Evolutionary conservation across 1,139 yeast species (phyloP).

Genomic region (Geotrichum citri-aurantii): DNA sequence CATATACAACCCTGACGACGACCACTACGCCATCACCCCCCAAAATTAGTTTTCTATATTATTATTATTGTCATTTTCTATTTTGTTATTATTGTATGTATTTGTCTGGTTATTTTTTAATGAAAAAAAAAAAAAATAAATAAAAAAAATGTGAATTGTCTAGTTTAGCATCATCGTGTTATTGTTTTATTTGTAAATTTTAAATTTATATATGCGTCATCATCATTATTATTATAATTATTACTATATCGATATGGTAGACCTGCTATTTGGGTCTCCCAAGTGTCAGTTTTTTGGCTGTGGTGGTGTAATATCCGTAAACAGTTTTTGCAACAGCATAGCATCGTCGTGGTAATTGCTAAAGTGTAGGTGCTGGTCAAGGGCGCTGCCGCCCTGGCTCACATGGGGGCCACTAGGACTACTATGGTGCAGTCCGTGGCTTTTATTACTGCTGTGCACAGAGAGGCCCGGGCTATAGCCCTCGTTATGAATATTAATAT

Average conservation of each 20-base stretch:
- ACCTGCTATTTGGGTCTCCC: neutral
- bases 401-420: neutral
- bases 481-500: neutral
- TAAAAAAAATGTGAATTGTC: neutral
- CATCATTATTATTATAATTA: neutral
- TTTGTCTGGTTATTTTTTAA: neutral
- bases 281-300: neutral
- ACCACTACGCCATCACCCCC: slow-evolving; percentile 12
- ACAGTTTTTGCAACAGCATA: neutral
- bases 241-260: neutral
- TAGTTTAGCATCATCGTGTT: too few relatives aligned
- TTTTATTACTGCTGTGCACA: neutral
- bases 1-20: slow-evolving; percentile 11
- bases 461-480: neutral
- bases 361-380: neutral
- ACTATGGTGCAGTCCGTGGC: neutral
- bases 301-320: neutral
- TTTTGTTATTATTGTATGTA: neutral
- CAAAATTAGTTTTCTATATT: neutral
- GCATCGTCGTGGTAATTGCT: neutral
- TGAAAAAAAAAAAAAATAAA: neutral
- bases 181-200: neutral
- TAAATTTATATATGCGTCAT: neutral
- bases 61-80: too few relatives aligned
- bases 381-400: neutral